Conservation (phyloP, 345 rosid genomes). For the Populus ilicifolia region DNA sequence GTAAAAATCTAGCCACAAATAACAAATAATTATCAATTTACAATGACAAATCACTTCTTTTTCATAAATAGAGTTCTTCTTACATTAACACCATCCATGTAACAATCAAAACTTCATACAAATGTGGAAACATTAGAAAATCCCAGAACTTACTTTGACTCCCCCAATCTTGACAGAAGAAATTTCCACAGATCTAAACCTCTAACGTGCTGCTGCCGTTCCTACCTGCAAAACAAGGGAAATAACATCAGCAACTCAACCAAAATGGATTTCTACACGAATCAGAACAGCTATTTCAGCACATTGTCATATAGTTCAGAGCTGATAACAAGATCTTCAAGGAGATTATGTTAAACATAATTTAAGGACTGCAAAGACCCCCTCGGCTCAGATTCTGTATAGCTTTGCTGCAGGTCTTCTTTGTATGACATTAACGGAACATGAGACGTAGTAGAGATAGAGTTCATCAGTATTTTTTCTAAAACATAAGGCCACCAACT, state of each 20-base stretch:
- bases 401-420: neutral
- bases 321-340: neutral
- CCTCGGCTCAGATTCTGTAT: neutral
- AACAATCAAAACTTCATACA: neutral
- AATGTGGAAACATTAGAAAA: neutral
- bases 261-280: neutral
- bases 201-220: neutral
- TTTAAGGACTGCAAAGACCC: neutral
- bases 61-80: neutral
- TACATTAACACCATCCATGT: neutral
- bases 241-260: neutral
- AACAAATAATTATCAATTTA: neutral
- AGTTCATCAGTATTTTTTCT: neutral
- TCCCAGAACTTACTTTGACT: slow-evolving; percentile 20
- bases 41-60: neutral
- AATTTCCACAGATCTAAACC: neutral
- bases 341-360: neutral
- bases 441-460: neutral
- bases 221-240: slow-evolving; percentile 17
- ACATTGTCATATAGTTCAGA: neutral
- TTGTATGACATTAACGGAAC: neutral
- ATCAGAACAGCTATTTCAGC: neutral
- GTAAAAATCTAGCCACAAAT: neutral
- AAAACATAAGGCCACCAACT: neutral
- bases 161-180: slow-evolving; percentile 32